Percentiles rank a stretch among this genome's conserved stretches.
phyloP scores from a whole-genome alignment of 495 filamentous ascomycete genomes.

The Penicillium dipodomyicola region DNA sequence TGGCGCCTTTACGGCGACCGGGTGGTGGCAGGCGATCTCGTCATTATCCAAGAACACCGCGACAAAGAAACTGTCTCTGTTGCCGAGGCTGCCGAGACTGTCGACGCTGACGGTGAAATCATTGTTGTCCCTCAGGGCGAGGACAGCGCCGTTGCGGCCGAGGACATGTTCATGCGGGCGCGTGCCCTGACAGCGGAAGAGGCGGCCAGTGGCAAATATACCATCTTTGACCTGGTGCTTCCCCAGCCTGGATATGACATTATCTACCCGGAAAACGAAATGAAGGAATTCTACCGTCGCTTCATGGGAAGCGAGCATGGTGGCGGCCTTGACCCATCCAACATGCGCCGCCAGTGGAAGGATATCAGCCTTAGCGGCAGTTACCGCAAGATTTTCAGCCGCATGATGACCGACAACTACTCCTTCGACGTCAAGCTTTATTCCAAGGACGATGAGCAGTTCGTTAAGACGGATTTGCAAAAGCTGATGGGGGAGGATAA shows the following conservation, averaged over 20 bases:
- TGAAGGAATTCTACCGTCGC: conserved; percentile 72
- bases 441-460: conserved; percentile 67
- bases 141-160: conserved; percentile 52
- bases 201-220: conserved; percentile 72
- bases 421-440: conserved; percentile 70
- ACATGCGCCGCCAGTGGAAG: conserved; percentile 83
- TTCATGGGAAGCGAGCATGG: conserved; percentile 81
- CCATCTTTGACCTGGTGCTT: conserved; percentile 87
- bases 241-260: conserved; percentile 92
- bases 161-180: conserved; percentile 69
- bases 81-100: conserved; percentile 26
- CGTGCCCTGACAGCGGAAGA: conserved; percentile 73
- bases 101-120: conserved; percentile 70
- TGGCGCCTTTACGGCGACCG: conserved; percentile 67
- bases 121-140: conserved; percentile 58
- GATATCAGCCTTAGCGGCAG: conserved; percentile 86
- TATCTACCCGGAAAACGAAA: conserved; percentile 77
- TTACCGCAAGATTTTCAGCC: conserved; percentile 82
- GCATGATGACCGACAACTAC: conserved; percentile 54
- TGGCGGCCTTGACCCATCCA: conserved; percentile 72
- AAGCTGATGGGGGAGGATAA: conserved; percentile 30
- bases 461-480: conserved; percentile 83
- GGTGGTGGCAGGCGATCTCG: conserved; percentile 83
- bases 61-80: conserved; percentile 33
- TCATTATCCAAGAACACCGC: conserved; percentile 61